A percentile compares a stretch with the other conserved stretches of the same genome.
Conservation (phyloP, 2,329 filamentous ascomycete genomes). For the Tolypocladium inflatum region DNA sequence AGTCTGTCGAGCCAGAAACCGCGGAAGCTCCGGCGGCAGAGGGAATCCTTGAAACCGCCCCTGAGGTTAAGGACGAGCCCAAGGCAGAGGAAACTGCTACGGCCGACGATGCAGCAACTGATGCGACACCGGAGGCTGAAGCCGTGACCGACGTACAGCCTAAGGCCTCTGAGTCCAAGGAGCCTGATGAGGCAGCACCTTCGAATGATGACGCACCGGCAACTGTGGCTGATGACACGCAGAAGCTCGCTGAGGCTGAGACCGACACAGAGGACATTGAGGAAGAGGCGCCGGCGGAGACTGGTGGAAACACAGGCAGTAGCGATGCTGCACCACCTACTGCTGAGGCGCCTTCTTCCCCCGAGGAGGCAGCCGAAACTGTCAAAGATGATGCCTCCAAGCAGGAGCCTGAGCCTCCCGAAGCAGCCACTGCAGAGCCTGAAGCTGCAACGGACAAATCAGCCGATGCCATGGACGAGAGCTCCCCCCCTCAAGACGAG, state of each 20-base stretch:
- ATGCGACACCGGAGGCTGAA: background rate
- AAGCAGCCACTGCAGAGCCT: conserved; percentile 2
- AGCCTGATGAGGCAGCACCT: background rate
- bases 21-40: background rate
- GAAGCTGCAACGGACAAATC: conserved; percentile 6
- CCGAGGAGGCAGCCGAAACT: background rate
- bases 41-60: background rate
- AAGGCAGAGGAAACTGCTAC: background rate
- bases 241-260: background rate
- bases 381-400: background rate
- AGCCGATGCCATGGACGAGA: background rate
- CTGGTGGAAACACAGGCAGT: background rate
- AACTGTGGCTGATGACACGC: background rate
- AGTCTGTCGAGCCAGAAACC: background rate
- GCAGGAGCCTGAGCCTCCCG: background rate
- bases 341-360: conserved; percentile 7
- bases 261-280: conserved; percentile 1
- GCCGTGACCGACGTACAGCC: background rate
- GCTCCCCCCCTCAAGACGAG: background rate
- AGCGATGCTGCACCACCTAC: conserved; percentile 2
- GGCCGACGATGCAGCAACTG: background rate
- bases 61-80: background rate
- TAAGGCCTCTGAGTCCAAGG: background rate
- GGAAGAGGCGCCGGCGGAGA: conserved; percentile 1
- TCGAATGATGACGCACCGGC: background rate